Evolutionary conservation across 352 stramenopile genomes (phyloP).

Genomic region (Phytophthora cactorum): DNA sequence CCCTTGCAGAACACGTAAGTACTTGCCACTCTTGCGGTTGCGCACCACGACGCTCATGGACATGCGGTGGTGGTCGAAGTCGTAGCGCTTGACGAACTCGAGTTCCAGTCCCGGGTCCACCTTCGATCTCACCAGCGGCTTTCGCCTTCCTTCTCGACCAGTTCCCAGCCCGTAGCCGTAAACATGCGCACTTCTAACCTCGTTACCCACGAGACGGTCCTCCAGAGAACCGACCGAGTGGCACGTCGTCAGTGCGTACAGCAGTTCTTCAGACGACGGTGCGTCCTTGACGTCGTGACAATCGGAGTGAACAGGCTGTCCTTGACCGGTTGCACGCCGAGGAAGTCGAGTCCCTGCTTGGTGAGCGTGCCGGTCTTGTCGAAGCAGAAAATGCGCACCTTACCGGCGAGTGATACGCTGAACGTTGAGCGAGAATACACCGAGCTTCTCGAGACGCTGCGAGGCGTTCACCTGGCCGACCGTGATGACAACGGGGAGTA

Average conservation of each 20-base stretch:
- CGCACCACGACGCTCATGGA: constrained; percentile 91
- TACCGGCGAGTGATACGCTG: constrained; percentile 89
- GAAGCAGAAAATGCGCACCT: constrained; percentile 91
- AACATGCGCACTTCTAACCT: constrained; percentile 85
- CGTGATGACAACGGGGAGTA: constrained; percentile 89
- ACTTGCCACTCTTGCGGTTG: constrained; percentile 53
- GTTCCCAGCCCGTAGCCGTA: constrained; percentile 50
- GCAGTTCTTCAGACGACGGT: constrained; percentile 43
- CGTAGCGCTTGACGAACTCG: constrained; percentile 89
- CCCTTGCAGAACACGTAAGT: constrained; percentile 91
- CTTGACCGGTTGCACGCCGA: constrained; percentile 35
- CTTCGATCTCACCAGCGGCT: constrained; percentile 52
- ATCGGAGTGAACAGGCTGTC: constrained; percentile 33
- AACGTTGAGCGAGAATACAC: constrained; percentile 85
- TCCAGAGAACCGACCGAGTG: constrained; percentile 82
- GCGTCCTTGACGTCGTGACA: constrained; percentile 59
- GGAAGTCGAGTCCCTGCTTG: constrained; percentile 89
- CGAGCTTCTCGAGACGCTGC: constrained; percentile 72
- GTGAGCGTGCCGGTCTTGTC: constrained; percentile 95
- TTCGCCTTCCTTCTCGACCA: constrained; percentile 39
- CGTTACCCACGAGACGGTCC: constrained; percentile 81
- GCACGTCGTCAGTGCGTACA: constrained; percentile 79
- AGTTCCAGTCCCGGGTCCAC: constrained; percentile 44
- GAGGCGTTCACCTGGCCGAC: constrained; percentile 87
- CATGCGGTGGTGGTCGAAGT: constrained; percentile 93